A percentile compares a stretch with the other conserved stretches of the same genome.
Conservation (phyloP, 2,329 filamentous ascomycete genomes). For the Fusarium sp. region DNA sequence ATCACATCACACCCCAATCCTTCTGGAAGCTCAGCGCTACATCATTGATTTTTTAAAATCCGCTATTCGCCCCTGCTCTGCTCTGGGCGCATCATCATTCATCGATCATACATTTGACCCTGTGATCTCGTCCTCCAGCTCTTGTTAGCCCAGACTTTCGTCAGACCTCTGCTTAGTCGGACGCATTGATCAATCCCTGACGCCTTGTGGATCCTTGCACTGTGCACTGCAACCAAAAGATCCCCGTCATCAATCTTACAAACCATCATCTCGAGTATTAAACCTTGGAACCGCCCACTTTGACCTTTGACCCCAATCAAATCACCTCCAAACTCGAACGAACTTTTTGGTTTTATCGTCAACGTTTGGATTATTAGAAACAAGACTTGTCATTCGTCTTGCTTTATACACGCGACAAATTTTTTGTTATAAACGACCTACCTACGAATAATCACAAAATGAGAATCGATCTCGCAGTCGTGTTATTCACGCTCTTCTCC, state of each 20-base stretch:
- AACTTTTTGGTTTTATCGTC: neutral
- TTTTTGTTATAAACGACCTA: neutral
- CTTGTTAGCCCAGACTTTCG: neutral
- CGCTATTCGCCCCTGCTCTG: neutral
- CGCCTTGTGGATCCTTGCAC: slow-evolving; percentile 21
- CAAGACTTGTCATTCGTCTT: neutral
- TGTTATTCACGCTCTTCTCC: slow-evolving; percentile 46
- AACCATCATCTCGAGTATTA: slow-evolving; percentile 24
- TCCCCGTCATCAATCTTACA: slow-evolving; percentile 26
- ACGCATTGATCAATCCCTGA: neutral
- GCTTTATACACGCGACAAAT: neutral
- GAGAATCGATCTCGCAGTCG: slow-evolving; percentile 48
- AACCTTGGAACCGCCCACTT: slow-evolving; percentile 30
- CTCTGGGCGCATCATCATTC: neutral
- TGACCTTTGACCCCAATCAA: neutral
- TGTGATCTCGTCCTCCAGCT: neutral
- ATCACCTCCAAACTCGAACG: slow-evolving; percentile 9
- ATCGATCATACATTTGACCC: slow-evolving; percentile 5
- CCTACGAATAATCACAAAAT: slow-evolving; percentile 40
- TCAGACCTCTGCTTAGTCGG: neutral
- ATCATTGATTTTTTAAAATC: slow-evolving; percentile 14
- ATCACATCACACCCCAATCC: slow-evolving; percentile 5
- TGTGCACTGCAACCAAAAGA: neutral
- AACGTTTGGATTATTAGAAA: neutral
- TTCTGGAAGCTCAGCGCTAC: slow-evolving; percentile 11